Evolutionary conservation across 352 stramenopile species (phyloP), one percentile per base, ranked within the genome.

Genomic region (Thalassiosira sp.): DNA sequence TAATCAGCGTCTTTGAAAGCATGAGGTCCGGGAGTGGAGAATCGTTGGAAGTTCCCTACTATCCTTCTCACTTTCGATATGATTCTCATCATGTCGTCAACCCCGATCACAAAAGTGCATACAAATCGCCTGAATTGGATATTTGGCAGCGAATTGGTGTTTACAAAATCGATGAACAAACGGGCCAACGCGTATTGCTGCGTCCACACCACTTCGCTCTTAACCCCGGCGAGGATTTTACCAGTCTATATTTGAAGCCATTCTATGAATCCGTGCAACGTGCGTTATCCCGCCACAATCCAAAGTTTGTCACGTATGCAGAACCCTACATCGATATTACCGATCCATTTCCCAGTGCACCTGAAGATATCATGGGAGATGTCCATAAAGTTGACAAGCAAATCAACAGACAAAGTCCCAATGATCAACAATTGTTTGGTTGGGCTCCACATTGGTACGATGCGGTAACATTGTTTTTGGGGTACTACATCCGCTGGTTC

Each of bases 381-480:
- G 25, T 22, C 40, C 35, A 63, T n/a, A n/a, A n/a, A n/a, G n/a
- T n/a, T n/a, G n/a, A n/a, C n/a, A n/a, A n/a, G n/a, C n/a, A n/a
- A n/a, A n/a, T n/a, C n/a, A n/a, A n/a, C n/a, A n/a, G n/a, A n/a
- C n/a, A n/a, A n/a, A n/a, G n/a, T n/a, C n/a, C n/a, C n/a, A n/a
- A n/a, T n/a, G n/a, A n/a, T n/a, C n/a, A n/a, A n/a, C 33, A 40
- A 6, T 22, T 63, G 33, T 40, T 51, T 25, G 40, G 66, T 1
- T 68, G 65, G 35, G 66, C 56, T 3, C 60, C 66, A 7, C 94
- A 97, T 73, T 97, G 93, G 91, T 97, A 97, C 75, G 94, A 97
- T 72, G 92, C 90, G 7, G 85, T 95, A 13, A 97, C 93, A 61
- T 78, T 97, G 5, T 35, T 77, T 16, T 45, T 71, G 42, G 58